Conservation (phyloP, 2,329 filamentous ascomycete species). For the Hymenoscyphus fructigenus region DNA sequence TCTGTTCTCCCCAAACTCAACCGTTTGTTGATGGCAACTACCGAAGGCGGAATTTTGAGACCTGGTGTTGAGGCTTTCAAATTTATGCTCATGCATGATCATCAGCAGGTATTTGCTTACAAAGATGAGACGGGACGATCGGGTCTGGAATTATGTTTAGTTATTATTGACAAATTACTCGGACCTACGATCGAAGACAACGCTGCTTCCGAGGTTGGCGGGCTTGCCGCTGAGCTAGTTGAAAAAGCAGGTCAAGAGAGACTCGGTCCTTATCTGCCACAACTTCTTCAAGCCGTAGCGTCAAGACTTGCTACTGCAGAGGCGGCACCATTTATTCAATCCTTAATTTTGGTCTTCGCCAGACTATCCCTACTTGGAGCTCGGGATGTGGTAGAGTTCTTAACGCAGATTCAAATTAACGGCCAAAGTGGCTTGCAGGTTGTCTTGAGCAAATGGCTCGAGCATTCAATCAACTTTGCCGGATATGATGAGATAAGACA, state of each 20-base stretch:
- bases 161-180: constrained; percentile 89
- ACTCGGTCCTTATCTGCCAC: constrained; percentile 84
- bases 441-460: constrained; percentile 91
- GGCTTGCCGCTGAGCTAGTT: constrained; percentile 88
- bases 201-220: constrained; percentile 92
- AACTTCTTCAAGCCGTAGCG: constrained; percentile 86
- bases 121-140: constrained; percentile 76
- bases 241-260: constrained; percentile 92
- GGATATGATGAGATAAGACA: constrained; percentile 97
- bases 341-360: constrained; percentile 91
- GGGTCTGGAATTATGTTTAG: constrained; percentile 83
- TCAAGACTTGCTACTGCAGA: constrained; percentile 78
- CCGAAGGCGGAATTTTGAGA: constrained; percentile 85
- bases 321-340: constrained; percentile 90
- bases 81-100: constrained; percentile 86
- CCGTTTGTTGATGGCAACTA: constrained; percentile 75
- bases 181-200: constrained; percentile 85
- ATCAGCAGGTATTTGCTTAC: constrained; percentile 86
- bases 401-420: constrained; percentile 78
- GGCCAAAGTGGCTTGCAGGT: constrained; percentile 82
- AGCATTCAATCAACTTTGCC: constrained; percentile 96
- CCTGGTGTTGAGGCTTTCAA: constrained; percentile 84
- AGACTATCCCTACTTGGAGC: constrained; percentile 82
- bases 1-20: constrained; percentile 85
- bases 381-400: constrained; percentile 86